Evolutionary conservation across 1,284 basidiomycete genomes (phyloP).

Genomic region (Ganoderma boninense): DNA sequence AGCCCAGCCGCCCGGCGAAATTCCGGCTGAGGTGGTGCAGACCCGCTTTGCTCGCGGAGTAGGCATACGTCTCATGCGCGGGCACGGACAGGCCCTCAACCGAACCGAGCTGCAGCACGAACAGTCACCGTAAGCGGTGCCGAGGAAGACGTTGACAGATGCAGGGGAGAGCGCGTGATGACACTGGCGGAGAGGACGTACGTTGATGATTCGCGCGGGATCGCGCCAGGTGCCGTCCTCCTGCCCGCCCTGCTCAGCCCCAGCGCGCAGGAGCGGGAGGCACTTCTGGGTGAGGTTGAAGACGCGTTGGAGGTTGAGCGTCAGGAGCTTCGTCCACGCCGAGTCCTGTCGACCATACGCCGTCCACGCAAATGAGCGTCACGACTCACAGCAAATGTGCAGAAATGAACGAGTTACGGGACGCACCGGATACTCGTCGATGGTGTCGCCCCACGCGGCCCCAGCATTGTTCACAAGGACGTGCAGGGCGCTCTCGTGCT

Average conservation of each 20-base stretch:
- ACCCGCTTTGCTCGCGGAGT: constrained; percentile 72
- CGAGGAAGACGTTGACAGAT: background rate
- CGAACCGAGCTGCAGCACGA: constrained; percentile 64
- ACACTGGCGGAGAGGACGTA: constrained; percentile 39
- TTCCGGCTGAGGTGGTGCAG: constrained; percentile 70
- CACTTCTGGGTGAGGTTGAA: constrained; percentile 77
- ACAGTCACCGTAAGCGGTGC: background rate
- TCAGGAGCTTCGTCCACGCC: constrained; percentile 68
- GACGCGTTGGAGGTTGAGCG: constrained; percentile 73
- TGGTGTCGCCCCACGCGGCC: constrained; percentile 65
- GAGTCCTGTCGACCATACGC: constrained; percentile 47
- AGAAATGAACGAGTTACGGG: background rate
- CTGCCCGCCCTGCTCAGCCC: constrained; percentile 54
- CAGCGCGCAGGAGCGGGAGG: constrained; percentile 65
- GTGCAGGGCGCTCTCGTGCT: constrained; percentile 62
- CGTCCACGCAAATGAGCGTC: background rate
- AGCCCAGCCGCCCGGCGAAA: constrained; percentile 66
- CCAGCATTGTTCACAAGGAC: constrained; percentile 78
- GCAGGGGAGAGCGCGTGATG: background rate
- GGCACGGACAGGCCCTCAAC: constrained; percentile 66
- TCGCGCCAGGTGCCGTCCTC: constrained; percentile 50
- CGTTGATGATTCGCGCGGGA: constrained; percentile 72
- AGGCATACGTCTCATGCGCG: constrained; percentile 72
- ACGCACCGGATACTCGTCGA: constrained; percentile 64
- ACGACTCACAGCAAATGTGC: background rate